Percentiles rank a stretch among this genome's conserved stretches.
These are phyloP conservation scores for Suhomyces vadensis DNA, from an alignment of 805 yeast genomes.

Conservation along the genomic window DNA sequence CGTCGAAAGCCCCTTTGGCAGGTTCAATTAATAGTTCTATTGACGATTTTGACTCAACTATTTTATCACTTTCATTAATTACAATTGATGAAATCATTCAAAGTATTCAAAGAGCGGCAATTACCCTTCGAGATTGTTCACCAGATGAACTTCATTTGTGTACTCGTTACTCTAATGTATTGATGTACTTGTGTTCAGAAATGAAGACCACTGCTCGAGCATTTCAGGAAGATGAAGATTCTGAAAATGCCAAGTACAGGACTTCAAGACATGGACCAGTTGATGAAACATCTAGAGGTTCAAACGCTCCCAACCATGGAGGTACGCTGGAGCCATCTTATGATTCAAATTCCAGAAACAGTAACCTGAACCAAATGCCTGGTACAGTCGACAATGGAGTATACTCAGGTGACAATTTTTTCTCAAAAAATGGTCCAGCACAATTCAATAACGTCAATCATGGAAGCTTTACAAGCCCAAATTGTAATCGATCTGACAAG, in stretches of 20 bases:
- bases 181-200: conserved; percentile 75
- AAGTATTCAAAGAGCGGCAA: conserved; percentile 70
- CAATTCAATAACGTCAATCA: background rate
- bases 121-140: conserved; percentile 73
- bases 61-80: conserved; percentile 60
- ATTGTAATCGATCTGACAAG: background rate
- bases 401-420: background rate
- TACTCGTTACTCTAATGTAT: conserved; percentile 72
- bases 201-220: conserved; percentile 53
- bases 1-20: conserved; percentile 18
- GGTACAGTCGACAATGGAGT: background rate
- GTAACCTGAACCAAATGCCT: too few relatives aligned
- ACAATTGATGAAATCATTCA: conserved; percentile 70
- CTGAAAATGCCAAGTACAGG: conserved; percentile 9
- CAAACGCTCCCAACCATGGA: background rate
- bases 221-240: conserved; percentile 12
- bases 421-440: background rate
- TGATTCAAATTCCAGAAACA: too few relatives aligned
- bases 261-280: background rate
- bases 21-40: conserved; percentile 16
- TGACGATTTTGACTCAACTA: conserved; percentile 45
- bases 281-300: background rate
- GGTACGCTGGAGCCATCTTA: background rate
- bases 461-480: background rate
- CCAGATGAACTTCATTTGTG: conserved; percentile 89